Evolutionary conservation across 2,329 filamentous ascomycete genomes (phyloP).

Genomic region (Clathrospora elynae): DNA sequence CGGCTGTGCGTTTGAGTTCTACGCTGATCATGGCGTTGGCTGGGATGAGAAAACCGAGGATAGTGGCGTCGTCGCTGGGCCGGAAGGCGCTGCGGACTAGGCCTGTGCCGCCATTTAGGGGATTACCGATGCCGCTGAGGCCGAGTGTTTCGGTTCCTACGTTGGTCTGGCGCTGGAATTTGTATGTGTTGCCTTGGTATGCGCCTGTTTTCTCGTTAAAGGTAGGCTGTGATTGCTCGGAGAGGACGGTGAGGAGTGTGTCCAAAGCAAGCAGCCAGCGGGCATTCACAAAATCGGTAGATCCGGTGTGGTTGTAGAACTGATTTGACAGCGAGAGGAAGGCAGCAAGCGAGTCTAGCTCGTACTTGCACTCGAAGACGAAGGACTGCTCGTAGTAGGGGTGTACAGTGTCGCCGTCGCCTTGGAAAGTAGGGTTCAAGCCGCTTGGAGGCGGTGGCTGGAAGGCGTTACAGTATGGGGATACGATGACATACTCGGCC

Average conservation of each 20-base stretch:
- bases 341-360: constrained; percentile 91
- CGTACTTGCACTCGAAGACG: constrained; percentile 99
- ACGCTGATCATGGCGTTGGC: constrained; percentile 96
- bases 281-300: constrained; percentile 74
- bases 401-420: constrained; percentile 82
- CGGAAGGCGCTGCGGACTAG: constrained; percentile 90
- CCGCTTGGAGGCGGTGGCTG: constrained; percentile 88
- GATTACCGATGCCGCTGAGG: constrained; percentile 85
- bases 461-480: constrained; percentile 97
- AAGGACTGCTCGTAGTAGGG: constrained; percentile 80
- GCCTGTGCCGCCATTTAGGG: constrained; percentile 80
- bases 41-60: constrained; percentile 91
- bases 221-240: constrained; percentile 78
- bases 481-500: constrained; percentile 89
- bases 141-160: constrained; percentile 88
- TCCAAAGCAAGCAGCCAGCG: constrained; percentile 81
- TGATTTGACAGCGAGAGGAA: constrained; percentile 87
- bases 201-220: constrained; percentile 71
- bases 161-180: constrained; percentile 80
- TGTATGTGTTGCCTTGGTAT: constrained; percentile 78
- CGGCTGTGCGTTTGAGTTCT: constrained; percentile 76
- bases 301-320: constrained; percentile 79
- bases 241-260: constrained; percentile 72
- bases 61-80: constrained; percentile 93
- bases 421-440: constrained; percentile 72